A percentile compares a stretch with the other conserved stretches of the same genome.
Conservation (phyloP, 345 rosid genomes). For the Populus deltoides region DNA sequence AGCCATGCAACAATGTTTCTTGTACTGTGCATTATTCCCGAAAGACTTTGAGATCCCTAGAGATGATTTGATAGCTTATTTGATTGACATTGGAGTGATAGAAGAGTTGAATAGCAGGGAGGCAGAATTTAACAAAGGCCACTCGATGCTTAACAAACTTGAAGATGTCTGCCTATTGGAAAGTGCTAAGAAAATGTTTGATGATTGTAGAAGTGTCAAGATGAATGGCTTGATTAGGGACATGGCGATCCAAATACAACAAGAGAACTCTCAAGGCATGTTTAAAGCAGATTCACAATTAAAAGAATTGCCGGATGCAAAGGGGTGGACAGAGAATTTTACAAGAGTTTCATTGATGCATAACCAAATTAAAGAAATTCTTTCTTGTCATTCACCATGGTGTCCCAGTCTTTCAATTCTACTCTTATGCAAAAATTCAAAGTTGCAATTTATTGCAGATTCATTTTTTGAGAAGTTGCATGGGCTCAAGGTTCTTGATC, state of each 20-base stretch:
- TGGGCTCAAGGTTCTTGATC: too few species aligned
- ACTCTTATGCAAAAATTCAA: not conserved
- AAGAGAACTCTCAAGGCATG: constrained; percentile 1
- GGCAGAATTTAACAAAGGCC: too few species aligned
- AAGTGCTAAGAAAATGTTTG: not conserved
- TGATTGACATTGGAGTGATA: too few species aligned
- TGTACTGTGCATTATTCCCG: too few species aligned
- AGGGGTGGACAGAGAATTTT: constrained; percentile 16
- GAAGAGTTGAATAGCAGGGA: too few species aligned
- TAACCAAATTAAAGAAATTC: not conserved
- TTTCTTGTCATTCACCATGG: not conserved
- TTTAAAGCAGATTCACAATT: not conserved
- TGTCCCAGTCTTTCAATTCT: not conserved
- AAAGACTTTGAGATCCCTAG: too few species aligned
- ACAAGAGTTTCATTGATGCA: constrained; percentile 4
- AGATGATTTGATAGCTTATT: too few species aligned
- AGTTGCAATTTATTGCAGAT: too few species aligned
- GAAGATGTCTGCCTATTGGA: too few species aligned
- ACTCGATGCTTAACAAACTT: too few species aligned
- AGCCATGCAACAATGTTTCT: too few species aligned
- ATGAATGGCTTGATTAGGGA: constrained; percentile 7
- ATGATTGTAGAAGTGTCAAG: not conserved
- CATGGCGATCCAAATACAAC: constrained; percentile 11
- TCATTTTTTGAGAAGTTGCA: too few species aligned
- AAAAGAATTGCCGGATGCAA: not conserved